Base-by-base conservation (phyloP, 208 protist genomes). In the Crithidia fasciculata region DNA sequence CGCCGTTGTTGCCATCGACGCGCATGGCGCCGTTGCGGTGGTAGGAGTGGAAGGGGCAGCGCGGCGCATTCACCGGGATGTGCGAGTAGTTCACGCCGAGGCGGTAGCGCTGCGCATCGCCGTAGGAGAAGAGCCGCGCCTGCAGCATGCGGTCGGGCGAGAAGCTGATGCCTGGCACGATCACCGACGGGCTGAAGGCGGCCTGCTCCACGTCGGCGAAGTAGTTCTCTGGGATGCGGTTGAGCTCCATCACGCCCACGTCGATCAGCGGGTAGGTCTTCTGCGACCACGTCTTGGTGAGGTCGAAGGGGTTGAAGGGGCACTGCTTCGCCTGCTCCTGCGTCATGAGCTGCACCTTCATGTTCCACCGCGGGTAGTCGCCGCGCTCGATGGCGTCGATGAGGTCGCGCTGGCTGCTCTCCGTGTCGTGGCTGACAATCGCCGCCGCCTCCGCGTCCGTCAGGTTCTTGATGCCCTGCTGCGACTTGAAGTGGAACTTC, bases 181-280 rank as follows among this genome's bases (percentile, higher is more conserved):
- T 56, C 47, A 88, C 53, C 8, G 63, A 37, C 45, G 91, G 87
- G 8, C 60, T 82, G 75, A 95, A 96, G n/a, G 90, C 92, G 66
- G 82, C 55, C 65, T 90, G 88, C 73, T 97, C 93, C 43, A 84
- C 74, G 64, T 97, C 90, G 40, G 77, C 78, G 74, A 97, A 97
- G 80, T 88, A 95, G 78, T 97, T 96, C 28, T 89, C 84, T 39
- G 87, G 75, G 74, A 97, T 97, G 49, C 86, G 64, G 76, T 96
- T 92, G 12, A 97, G 74, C 7, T 88, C 86, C 72, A 97, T 78
- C 28, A 74, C 41, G 63, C 93, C 93, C 16, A 96, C 47, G 54
- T 69, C 65, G 37, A 83, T 79, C 6, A 96, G 44, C 44, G 92
- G 92, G 69, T 78, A 88, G 15, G 84, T 74, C 55, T 88, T 76